Evolutionary conservation across 83 land plant species (phyloP), one percentile per base, ranked within the genome.

Genomic region (Diphasiastrum complanatum): DNA sequence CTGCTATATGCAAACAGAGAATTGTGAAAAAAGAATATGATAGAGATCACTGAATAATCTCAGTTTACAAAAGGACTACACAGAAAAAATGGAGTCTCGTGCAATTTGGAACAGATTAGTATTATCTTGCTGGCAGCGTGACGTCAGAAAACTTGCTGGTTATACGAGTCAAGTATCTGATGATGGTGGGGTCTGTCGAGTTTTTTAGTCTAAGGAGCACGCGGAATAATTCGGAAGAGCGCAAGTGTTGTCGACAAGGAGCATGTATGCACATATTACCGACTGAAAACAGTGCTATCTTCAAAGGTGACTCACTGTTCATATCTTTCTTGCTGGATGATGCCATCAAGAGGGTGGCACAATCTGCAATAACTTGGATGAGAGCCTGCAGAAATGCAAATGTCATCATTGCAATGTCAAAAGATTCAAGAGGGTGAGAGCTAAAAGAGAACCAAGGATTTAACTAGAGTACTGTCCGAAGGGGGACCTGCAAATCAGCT

Each of bases 221-320:
- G 8, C 81, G 84, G 62, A 89, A 85, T 30, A 80, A 57, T 53
- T 85, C 86, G 0, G 89, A 83, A 5, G 92, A 83, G 1, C 78
- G 83, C 5, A 93, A 67, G 49, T 76, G 82, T 32, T 86, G 96
- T 46, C 92, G 74, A 61, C 99, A 93, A 5, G 75, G 77, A 6
- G 72, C 78, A 69, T 87, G 84, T 51, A 77, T 57, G 52, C 88
- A 85, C 99, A 93, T 93, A 53, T 86, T 93, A 18, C 82, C 84
- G 65, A 93, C 60, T 5, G 92, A 78, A 40, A 93, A 93, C 1
- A 93, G 73, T 14, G 83, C 92, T 67, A 89, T 86, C 63, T 84
- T 85, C 33, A 93, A 69, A 54, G 96, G 96, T 4, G 99, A 93
- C 36, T 93, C 92, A 31, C 77, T 85, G 19, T 67, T 69, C 2